phyloP scores from a whole-genome alignment of 306 rosid genomes.

The Fragaria nilgerrensis region DNA sequence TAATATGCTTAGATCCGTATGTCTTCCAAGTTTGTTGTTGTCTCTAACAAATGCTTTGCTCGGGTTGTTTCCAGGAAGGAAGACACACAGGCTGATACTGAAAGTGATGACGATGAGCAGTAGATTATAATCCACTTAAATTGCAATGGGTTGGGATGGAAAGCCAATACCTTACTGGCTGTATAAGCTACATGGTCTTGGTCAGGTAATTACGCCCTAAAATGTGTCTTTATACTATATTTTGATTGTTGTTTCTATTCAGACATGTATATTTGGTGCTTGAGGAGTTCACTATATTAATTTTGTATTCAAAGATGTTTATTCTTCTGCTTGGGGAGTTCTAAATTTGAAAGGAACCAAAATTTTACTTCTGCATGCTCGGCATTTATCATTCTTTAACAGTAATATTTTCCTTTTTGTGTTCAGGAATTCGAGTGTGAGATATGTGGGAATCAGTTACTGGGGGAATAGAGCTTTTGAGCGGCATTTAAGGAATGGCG shows the following conservation, averaged over 20 bases:
- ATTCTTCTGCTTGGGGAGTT: too few relatives aligned
- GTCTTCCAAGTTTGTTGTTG: neutral
- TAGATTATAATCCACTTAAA: slow-evolving; percentile 98
- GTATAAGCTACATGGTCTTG: slow-evolving; percentile 96
- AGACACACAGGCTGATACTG: slow-evolving; percentile 86
- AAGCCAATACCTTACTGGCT: slow-evolving; percentile 99
- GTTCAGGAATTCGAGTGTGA: slow-evolving; percentile 94
- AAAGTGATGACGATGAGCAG: slow-evolving; percentile 95
- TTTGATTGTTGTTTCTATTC: neutral
- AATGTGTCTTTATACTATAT: neutral
- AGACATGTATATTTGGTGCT: neutral
- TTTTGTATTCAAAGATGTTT: too few relatives aligned
- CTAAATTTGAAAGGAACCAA: neutral
- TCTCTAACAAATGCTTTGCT: slow-evolving; percentile 2
- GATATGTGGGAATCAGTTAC: slow-evolving; percentile 98
- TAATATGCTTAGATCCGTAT: neutral
- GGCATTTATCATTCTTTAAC: neutral
- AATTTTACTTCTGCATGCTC: neutral
- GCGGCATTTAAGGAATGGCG: slow-evolving; percentile 99
- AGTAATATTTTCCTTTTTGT: neutral
- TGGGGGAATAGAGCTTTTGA: slow-evolving; percentile 99
- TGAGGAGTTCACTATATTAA: neutral
- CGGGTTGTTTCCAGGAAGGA: slow-evolving; percentile 50
- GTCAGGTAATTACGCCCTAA: slow-evolving; percentile 57
- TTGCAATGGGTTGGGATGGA: slow-evolving; percentile 99